phyloP scores from a whole-genome alignment of 2,329 filamentous ascomycete species.

The Aphanoascus verrucosus region DNA sequence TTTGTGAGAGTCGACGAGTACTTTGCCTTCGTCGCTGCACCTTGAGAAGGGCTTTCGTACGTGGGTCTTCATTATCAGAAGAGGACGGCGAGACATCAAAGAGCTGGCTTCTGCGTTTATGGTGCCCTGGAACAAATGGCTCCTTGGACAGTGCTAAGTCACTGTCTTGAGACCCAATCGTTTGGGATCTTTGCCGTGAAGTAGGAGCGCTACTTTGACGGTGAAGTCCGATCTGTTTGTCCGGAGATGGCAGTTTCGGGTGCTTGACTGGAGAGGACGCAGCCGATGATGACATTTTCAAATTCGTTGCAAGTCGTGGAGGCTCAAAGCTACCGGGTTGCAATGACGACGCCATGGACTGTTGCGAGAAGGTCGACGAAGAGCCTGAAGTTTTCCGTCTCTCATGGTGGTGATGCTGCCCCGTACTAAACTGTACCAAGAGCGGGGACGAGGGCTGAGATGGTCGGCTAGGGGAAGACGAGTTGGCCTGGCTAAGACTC shows the following conservation, averaged over 20 bases:
- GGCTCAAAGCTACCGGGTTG: slow-evolving; percentile 54
- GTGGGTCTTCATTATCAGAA: slow-evolving; percentile 91
- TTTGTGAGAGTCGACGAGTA: slow-evolving; percentile 84
- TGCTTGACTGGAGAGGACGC: slow-evolving; percentile 46
- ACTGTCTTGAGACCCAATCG: slow-evolving; percentile 86
- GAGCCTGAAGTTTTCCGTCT: slow-evolving; percentile 87
- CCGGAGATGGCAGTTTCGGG: slow-evolving; percentile 34
- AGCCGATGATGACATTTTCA: slow-evolving; percentile 41
- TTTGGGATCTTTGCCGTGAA: slow-evolving; percentile 70
- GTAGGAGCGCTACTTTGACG: slow-evolving; percentile 53
- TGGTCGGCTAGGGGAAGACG: slow-evolving; percentile 77
- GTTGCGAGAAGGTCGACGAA: slow-evolving; percentile 71
- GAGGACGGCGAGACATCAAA: slow-evolving; percentile 96
- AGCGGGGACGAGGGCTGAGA: slow-evolving; percentile 81
- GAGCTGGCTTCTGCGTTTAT: slow-evolving; percentile 86
- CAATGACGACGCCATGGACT: slow-evolving; percentile 34
- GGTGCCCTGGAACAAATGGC: slow-evolving; percentile 55
- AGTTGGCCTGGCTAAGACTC: slow-evolving; percentile 63
- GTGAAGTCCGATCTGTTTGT: slow-evolving; percentile 51
- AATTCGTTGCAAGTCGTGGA: slow-evolving; percentile 46
- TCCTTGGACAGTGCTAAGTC: slow-evolving; percentile 59
- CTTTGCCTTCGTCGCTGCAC: slow-evolving; percentile 92
- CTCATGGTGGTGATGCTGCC: slow-evolving; percentile 56
- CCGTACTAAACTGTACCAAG: slow-evolving; percentile 91
- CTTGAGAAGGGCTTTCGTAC: slow-evolving; percentile 78